Percentiles rank a stretch among this genome's conserved stretches.
These are phyloP conservation scores for Xerophyta viscosa DNA, from an alignment of 106 monocot genomes.

Conservation along the genomic window DNA sequence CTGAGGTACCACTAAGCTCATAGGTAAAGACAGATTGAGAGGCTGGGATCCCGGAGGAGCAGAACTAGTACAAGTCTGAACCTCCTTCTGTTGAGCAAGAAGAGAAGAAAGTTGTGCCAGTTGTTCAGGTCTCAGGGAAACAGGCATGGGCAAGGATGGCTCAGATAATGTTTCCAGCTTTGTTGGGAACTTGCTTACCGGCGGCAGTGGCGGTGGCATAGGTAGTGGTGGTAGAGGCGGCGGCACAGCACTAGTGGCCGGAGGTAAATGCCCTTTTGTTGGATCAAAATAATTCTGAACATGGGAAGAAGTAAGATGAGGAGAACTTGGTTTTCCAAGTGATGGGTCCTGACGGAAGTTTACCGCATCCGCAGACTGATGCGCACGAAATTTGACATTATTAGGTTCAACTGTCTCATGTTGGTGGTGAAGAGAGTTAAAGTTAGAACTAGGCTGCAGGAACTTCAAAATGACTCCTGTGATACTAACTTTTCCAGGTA, in stretches of 20 bases:
- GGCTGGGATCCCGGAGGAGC: neutral
- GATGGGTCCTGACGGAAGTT: constrained; percentile 17
- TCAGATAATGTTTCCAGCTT: constrained; percentile 28
- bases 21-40: neutral
- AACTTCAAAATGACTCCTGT: constrained; percentile 86
- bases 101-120: constrained; percentile 66
- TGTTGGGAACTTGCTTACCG: constrained; percentile 12
- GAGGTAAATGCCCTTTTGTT: constrained; percentile 25
- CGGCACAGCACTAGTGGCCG: constrained; percentile 12
- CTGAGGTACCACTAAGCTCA: constrained; percentile 11
- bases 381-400: constrained; percentile 3
- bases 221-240: constrained; percentile 1
- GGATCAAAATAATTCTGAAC: constrained; percentile 20
- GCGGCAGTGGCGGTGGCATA: constrained; percentile 1
- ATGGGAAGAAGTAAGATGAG: constrained; percentile 22
- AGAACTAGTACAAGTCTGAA: constrained; percentile 11
- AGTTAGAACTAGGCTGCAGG: constrained; percentile 40
- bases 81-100: constrained; percentile 56
- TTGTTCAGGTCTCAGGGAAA: constrained; percentile 56
- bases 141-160: constrained; percentile 20
- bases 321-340: constrained; percentile 23
- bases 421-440: constrained; percentile 32
- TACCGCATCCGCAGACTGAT: constrained; percentile 7
- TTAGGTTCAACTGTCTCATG: constrained; percentile 23
- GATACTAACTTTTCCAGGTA: constrained; percentile 95